Conservation (phyloP, 2,329 filamentous ascomycete genomes). For the Fusarium austroafricanum region DNA sequence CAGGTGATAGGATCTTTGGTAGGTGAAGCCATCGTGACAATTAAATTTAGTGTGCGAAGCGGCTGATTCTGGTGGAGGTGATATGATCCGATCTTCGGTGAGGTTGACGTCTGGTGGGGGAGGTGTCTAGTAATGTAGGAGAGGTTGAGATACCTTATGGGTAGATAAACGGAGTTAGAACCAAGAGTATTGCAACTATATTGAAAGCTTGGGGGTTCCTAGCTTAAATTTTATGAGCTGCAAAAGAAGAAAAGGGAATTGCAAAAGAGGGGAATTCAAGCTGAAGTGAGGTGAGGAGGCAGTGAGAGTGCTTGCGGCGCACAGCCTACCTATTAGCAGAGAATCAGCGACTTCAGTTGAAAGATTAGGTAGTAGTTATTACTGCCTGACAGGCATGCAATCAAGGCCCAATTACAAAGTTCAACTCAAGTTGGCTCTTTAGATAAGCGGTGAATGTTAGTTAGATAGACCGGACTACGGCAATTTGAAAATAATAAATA, state of each 20-base stretch:
- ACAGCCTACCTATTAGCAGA: constrained; percentile 17
- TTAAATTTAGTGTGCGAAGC: constrained; percentile 7
- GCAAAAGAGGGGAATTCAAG: constrained; percentile 5
- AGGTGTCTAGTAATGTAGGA: neutral
- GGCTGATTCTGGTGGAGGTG: constrained; percentile 16
- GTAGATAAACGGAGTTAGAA: neutral
- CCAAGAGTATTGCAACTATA: neutral
- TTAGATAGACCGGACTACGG: neutral
- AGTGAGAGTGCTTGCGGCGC: constrained; percentile 8
- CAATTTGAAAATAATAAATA: neutral
- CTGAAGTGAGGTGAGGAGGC: constrained; percentile 20
- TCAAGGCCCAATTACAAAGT: neutral
- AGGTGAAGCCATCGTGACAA: constrained; percentile 35
- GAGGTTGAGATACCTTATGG: neutral
- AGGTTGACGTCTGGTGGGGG: constrained; percentile 36
- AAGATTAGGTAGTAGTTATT: neutral
- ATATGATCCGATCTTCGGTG: constrained; percentile 12
- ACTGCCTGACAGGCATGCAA: neutral
- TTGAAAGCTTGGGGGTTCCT: neutral
- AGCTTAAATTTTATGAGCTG: neutral
- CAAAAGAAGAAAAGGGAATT: constrained; percentile 3
- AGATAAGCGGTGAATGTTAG: constrained; percentile 6
- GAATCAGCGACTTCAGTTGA: constrained; percentile 13
- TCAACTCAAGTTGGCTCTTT: neutral
- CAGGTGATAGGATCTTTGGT: constrained; percentile 79